Percentiles rank a stretch among this genome's conserved stretches.
Conservation (phyloP, 2,329 filamentous ascomycete genomes). For the Hypoxylon sp. region DNA sequence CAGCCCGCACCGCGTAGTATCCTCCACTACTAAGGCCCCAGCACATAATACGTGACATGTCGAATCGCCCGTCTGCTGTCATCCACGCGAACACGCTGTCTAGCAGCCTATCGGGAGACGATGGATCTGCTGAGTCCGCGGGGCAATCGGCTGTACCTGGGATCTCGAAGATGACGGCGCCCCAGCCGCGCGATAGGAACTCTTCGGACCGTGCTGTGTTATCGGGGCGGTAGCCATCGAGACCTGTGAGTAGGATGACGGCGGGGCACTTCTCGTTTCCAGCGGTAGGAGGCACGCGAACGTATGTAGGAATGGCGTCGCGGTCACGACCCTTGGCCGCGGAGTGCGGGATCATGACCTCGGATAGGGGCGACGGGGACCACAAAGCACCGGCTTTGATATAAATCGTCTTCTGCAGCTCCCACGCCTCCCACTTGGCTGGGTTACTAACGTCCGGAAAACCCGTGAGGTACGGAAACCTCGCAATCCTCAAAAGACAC, state of each 20-base stretch:
- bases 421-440: constrained; percentile 74
- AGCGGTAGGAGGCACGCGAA: constrained; percentile 68
- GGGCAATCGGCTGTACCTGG: constrained; percentile 78
- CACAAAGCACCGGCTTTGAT: constrained; percentile 69
- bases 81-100: constrained; percentile 74
- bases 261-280: constrained; percentile 57
- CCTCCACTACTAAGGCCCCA: constrained; percentile 78
- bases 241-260: constrained; percentile 72
- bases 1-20: constrained; percentile 77
- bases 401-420: constrained; percentile 75
- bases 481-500: constrained; percentile 79
- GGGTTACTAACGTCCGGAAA: constrained; percentile 58
- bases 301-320: constrained; percentile 72
- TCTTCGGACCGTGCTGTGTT: constrained; percentile 73
- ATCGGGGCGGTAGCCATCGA: constrained; percentile 75
- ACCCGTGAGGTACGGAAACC: constrained; percentile 73
- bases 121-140: constrained; percentile 72
- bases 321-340: constrained; percentile 67
- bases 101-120: constrained; percentile 73
- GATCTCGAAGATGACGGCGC: constrained; percentile 73
- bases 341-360: constrained; percentile 73
- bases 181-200: constrained; percentile 75
- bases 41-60: constrained; percentile 70
- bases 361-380: constrained; percentile 68
- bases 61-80: constrained; percentile 62